Evolutionary conservation across 2,329 filamentous ascomycete genomes (phyloP).

Genomic region (Pezicula carpinea): DNA sequence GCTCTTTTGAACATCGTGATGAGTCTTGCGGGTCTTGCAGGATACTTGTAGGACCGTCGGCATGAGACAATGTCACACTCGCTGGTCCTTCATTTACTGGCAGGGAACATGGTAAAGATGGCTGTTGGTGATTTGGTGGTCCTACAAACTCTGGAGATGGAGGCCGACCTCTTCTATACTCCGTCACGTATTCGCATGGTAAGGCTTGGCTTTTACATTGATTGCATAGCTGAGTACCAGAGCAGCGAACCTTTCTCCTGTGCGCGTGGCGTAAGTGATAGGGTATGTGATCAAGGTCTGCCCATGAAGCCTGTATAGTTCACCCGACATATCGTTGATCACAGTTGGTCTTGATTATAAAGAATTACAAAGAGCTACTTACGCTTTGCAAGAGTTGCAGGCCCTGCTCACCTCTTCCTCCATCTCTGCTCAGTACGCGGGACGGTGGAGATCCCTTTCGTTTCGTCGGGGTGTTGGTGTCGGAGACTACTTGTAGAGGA

Average conservation of each 20-base stretch:
- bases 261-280: not conserved
- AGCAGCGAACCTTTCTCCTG: constrained; percentile 10
- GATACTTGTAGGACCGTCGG: not conserved
- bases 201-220: constrained; percentile 3
- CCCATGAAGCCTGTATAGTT: too few species aligned
- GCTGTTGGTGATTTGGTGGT: too few species aligned
- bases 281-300: too few species aligned
- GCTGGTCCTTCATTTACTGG: too few species aligned
- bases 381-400: constrained; percentile 14
- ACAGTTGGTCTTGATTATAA: too few species aligned
- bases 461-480: not conserved
- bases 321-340: too few species aligned
- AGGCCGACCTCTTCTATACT: constrained; percentile 6
- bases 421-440: constrained; percentile 1
- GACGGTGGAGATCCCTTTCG: constrained; percentile 1
- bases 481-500: not conserved
- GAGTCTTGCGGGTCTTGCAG: not conserved
- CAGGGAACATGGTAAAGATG: too few species aligned
- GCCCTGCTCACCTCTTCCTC: constrained; percentile 12
- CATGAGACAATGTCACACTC: too few species aligned
- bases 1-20: constrained; percentile 3
- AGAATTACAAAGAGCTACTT: not conserved
- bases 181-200: constrained; percentile 7
- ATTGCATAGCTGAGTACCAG: constrained; percentile 8
- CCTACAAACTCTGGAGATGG: constrained; percentile 3